Base-by-base conservation (phyloP, 352 stramenopile genomes). In the Pythium aristosporum region DNA sequence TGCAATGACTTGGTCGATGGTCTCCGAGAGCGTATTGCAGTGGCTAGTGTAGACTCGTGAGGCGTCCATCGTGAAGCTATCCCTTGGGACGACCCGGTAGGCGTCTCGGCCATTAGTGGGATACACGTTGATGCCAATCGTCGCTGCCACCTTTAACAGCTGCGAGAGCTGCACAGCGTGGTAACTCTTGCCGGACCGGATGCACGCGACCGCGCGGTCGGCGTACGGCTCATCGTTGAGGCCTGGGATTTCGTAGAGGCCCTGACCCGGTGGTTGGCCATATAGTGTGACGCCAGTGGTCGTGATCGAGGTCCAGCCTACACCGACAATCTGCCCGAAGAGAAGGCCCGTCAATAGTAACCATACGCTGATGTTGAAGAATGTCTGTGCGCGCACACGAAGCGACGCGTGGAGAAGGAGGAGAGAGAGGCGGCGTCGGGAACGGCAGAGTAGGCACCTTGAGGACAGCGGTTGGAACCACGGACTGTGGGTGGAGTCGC, bases 221-320 rank as follows among this genome's bases (percentile, higher is more conserved):
- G 67, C 41, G 50, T 77, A 85, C 3, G 71, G 79, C 10, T 75
- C 62, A 32, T 87, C 78, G 60, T 80, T 87, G 3, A 37, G 44
- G 3, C 79, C 75, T 4, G 57, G 36, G 15, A 82, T 55, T 2
- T 43, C 18, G 42, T 48, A 54, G n/a, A 25, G 34, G 41, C 57
- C 57, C 0, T 37, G 12, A 0, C 1, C 6, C 12, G 44, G 44
- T 0, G 3, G 3, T n/a, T 42, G 49, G 0, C 64, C 64, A 18
- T 41, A 71, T 18, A 54, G 10, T 9, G 63, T 20, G 30, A n/a
- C n/a, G n/a, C n/a, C 52, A 3, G 20, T 13, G 13, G 46, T 58
- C 15, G 64, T 63, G 2, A 65, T 57, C 3, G 53, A 50, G 44
- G 66, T 65, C 54, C 69, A 70, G 0, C 75, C 30, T 13, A 70